Conservation (phyloP, 2,329 filamentous ascomycete species). For the Pseudovirgaria hyperparasitica region DNA sequence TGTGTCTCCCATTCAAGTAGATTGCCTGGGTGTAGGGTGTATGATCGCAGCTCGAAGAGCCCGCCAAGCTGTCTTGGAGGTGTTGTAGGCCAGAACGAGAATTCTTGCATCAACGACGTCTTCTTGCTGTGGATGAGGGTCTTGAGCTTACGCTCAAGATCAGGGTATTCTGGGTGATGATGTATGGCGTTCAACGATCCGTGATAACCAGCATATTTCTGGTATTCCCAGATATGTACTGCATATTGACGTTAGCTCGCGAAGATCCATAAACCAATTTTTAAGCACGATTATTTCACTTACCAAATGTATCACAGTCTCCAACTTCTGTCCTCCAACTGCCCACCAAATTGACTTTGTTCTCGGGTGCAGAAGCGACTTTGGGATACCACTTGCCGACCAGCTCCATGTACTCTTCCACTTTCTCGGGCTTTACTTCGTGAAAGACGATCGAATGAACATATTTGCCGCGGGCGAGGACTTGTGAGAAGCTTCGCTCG, state of each 20-base stretch:
- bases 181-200: constrained; percentile 78
- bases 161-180: constrained; percentile 67
- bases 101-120: constrained; percentile 95
- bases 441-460: constrained; percentile 97
- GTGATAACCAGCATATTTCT: constrained; percentile 93
- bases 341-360: constrained; percentile 90
- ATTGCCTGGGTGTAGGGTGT: constrained; percentile 91
- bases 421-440: constrained; percentile 86
- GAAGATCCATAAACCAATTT: neutral
- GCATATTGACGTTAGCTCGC: constrained; percentile 17
- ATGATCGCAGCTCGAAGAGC: constrained; percentile 90
- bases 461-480: constrained; percentile 91
- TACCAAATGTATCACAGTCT: constrained; percentile 93
- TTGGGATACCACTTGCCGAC: constrained; percentile 86
- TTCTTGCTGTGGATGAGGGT: constrained; percentile 73
- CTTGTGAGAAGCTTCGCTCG: constrained; percentile 89
- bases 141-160: constrained; percentile 76
- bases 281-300: constrained; percentile 21
- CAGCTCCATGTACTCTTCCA: constrained; percentile 85
- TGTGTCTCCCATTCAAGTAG: constrained; percentile 97
- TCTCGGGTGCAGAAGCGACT: constrained; percentile 72
- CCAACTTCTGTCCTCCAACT: constrained; percentile 98
- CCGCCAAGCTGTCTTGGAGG: constrained; percentile 81
- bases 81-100: constrained; percentile 97
- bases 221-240: constrained; percentile 99